Conservation (phyloP, 192 early-diverging fungal species). For the Linnemannia schmuckeri region DNA sequence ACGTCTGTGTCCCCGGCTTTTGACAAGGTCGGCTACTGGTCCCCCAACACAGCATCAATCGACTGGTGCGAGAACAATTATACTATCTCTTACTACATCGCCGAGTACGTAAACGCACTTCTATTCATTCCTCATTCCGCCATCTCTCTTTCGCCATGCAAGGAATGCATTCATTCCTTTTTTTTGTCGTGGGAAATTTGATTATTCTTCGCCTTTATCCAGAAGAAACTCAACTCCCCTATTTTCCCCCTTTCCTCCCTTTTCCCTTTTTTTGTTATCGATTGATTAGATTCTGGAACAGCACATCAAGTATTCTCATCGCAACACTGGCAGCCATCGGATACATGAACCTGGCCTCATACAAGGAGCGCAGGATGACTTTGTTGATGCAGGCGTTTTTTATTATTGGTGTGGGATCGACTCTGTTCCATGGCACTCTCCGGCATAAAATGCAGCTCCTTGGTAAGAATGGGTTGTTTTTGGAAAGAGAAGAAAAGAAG, state of each 20-base stretch:
- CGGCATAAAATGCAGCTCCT: constrained; percentile 74
- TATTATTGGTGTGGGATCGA: constrained; percentile 77
- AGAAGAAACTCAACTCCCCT: no score
- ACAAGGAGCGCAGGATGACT: constrained; percentile 57
- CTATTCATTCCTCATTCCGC: background rate
- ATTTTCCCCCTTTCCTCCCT: background rate
- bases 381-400: constrained; percentile 57
- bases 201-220: no score
- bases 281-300: constrained; percentile 61
- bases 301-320: constrained; percentile 71
- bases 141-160: background rate
- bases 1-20: constrained; percentile 7
- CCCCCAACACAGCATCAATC: constrained; percentile 41
- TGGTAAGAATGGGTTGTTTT: constrained; percentile 52
- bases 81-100: constrained; percentile 60
- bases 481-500: background rate
- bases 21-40: constrained; percentile 43
- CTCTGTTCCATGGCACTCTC: constrained; percentile 85
- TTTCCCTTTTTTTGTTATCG: background rate
- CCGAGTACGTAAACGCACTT: constrained; percentile 55
- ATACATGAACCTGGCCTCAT: constrained; percentile 57
- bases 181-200: no score
- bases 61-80: constrained; percentile 64
- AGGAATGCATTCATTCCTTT: background rate
- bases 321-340: constrained; percentile 65